phyloP scores from a whole-genome alignment of 139 green algal species.

The Micractinium sp. region DNA sequence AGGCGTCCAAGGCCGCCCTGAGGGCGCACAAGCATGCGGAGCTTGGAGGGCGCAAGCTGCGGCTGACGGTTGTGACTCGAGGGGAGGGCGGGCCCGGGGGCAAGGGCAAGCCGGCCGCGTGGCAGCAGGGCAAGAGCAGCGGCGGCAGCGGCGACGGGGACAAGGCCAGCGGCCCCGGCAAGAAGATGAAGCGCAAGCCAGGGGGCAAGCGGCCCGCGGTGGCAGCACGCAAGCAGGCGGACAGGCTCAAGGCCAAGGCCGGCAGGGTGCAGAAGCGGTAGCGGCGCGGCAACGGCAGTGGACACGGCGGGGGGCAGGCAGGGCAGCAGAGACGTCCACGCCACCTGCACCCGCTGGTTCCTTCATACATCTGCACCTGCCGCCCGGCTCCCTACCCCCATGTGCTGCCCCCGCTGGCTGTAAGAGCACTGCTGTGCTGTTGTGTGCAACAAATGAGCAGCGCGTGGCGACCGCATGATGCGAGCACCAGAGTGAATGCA shows the following conservation, averaged over 20 bases:
- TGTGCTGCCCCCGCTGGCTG: too few species aligned
- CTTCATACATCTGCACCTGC: too few species aligned
- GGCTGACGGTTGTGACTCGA: conserved; percentile 50
- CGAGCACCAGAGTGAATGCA: too few species aligned
- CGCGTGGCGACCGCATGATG: too few species aligned
- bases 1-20: conserved; percentile 18
- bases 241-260: not conserved
- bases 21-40: conserved; percentile 39
- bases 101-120: conserved; percentile 1
- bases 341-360: too few species aligned
- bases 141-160: not conserved
- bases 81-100: not conserved
- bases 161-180: not conserved
- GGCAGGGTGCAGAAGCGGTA: not conserved
- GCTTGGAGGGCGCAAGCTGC: conserved; percentile 54
- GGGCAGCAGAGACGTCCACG: too few species aligned
- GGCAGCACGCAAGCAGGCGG: conserved; percentile 46
- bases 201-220: conserved; percentile 57
- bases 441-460: too few species aligned
- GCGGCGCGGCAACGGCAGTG: not conserved
- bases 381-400: too few species aligned
- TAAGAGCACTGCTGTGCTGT: too few species aligned
- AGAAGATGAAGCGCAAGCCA: conserved; percentile 8
- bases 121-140: conserved; percentile 16
- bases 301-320: too few species aligned